phyloP scores from a whole-genome alignment of 108 stramenopile genomes.

The Parietichytrium sp. region DNA sequence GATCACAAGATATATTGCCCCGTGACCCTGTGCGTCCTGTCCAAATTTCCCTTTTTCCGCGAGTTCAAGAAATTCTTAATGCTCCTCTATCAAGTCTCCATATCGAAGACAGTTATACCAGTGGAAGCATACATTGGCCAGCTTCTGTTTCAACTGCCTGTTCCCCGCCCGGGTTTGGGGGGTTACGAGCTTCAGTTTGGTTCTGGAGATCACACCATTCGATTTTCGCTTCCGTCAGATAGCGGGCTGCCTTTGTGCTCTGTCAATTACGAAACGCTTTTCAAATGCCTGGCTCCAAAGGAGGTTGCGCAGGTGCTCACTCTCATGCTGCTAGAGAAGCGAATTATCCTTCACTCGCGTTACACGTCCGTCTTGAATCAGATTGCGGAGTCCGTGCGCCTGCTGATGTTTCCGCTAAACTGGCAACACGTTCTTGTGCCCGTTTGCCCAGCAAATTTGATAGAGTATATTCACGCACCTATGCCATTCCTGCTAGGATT shows the following conservation, averaged over 20 bases:
- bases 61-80: slow-evolving; percentile 32
- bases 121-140: slow-evolving; percentile 21
- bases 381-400: slow-evolving; percentile 21
- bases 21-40: not conserved
- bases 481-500: not conserved
- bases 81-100: slow-evolving; percentile 20
- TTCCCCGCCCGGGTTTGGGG: not conserved
- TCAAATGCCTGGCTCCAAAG: slow-evolving; percentile 9
- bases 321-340: slow-evolving; percentile 14
- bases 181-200: slow-evolving; percentile 23
- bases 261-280: slow-evolving; percentile 30
- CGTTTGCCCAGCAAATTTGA: not conserved
- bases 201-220: not conserved
- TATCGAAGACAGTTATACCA: not conserved
- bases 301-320: not conserved
- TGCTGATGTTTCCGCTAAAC: slow-evolving; percentile 30
- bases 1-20: slow-evolving; percentile 2
- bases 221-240: slow-evolving; percentile 6
- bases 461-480: not conserved
- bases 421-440: slow-evolving; percentile 23
- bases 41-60: slow-evolving; percentile 32
- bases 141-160: slow-evolving; percentile 23
- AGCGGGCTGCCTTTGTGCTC: not conserved
- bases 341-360: slow-evolving; percentile 23
- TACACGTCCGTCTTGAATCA: slow-evolving; percentile 1